Conservation (phyloP, 139 green algal species). For the Diplosphaera chodatii region DNA sequence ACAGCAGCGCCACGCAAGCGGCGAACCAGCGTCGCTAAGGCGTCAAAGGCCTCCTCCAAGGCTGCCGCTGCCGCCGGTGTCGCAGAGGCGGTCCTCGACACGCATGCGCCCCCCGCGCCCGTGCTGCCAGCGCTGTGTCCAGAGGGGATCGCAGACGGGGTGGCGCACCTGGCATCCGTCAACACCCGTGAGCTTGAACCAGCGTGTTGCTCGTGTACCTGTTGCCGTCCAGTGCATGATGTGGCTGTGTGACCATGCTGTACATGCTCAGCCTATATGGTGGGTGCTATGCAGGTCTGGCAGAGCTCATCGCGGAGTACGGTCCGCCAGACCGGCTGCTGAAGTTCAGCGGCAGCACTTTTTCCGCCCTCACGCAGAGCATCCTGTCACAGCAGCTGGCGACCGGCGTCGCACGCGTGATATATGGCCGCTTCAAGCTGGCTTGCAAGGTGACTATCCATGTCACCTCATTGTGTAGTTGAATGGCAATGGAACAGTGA, state of each 20-base stretch:
- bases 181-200: not conserved
- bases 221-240: not conserved
- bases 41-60: no score
- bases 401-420: slow-evolving; percentile 27
- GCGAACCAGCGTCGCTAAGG: not conserved
- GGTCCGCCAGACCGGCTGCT: slow-evolving; percentile 26
- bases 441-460: slow-evolving; percentile 16
- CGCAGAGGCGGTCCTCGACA: not conserved
- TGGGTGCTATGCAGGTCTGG: no score
- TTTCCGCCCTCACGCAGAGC: slow-evolving; percentile 32
- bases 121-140: not conserved
- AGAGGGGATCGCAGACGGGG: not conserved
- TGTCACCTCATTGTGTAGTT: no score
- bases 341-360: slow-evolving; percentile 12
- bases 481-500: no score
- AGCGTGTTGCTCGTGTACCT: no score
- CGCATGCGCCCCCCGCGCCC: not conserved
- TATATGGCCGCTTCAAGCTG: slow-evolving; percentile 26
- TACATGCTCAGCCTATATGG: no score
- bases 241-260: no score
- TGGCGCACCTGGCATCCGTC: not conserved
- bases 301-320: slow-evolving; percentile 27
- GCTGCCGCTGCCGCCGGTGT: not conserved
- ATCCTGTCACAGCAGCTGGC: slow-evolving; percentile 47
- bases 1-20: no score